Base-by-base conservation (phyloP, 1,284 basidiomycete species). In the Anthracocystis panici-leucophaei region DNA sequence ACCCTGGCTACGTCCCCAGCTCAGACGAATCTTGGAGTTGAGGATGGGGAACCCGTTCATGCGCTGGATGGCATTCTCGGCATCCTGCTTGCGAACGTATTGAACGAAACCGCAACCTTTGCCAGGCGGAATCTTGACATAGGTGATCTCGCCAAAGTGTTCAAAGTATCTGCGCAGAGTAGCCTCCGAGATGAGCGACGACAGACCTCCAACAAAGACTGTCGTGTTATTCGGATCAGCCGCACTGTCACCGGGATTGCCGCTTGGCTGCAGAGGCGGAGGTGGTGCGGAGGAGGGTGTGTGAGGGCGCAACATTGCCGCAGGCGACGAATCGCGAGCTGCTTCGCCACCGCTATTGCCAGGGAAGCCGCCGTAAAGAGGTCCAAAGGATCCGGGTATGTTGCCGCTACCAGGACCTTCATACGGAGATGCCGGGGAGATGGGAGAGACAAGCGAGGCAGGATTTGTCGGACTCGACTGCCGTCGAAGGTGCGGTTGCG, bases 21-120 rank as follows among this genome's bases (percentile, higher is more conserved):
- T 94, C 63, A 97, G 86, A 44, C 94, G 89, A 78, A 97, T 94
- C 75, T 93, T 89, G 71, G 83, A 84, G 61, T 93, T 94, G 49
- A 93, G 93, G 76, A 97, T 91, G 7, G 93, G 93, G 85, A 95
- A 97, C 23, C 93, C 94, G 87, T 97, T 94, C 94, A 97, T 95
- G 86, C 93, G 92, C 86, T 94, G 92, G 76, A 97, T 97, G 3
- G 95, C 94, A 27, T 90, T 89, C 84, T 96, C 93, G 7, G 95
- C 95, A 85, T 97, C 95, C 12, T 90, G 90, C 86, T 97, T 95
- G 74, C 91, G 89, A 27, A 95, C 92, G 81, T 94, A 97, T 86
- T 96, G 94, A 29, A 97, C 94, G 79, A 97, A 97, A 0, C 95
- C 94, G 81, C 95, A 97, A 69, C 95, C 93, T 83, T 97, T 97